Percentiles rank a stretch among this genome's conserved stretches.
phyloP scores from a whole-genome alignment of 108 stramenopile species.

The Epithemia pelagica region DNA sequence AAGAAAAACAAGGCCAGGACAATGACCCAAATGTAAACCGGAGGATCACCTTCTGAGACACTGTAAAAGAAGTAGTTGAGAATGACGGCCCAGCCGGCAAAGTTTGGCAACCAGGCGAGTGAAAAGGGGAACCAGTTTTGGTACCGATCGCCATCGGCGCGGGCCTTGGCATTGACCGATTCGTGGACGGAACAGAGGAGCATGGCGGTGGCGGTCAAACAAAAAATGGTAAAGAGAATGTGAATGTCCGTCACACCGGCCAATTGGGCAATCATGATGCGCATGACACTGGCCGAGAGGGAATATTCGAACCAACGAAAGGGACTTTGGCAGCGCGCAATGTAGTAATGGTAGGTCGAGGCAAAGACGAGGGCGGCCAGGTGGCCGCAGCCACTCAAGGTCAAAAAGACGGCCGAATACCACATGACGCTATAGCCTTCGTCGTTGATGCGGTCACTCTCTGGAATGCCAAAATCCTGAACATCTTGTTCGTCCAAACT shows the following conservation, averaged over 20 bases:
- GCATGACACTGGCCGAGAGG: slow-evolving; percentile 20
- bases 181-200: slow-evolving; percentile 5
- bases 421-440: slow-evolving; percentile 11
- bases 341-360: slow-evolving; percentile 11
- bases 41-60: neutral
- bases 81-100: slow-evolving; percentile 1
- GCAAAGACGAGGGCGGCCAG: slow-evolving; percentile 6
- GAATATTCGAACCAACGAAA: slow-evolving; percentile 32
- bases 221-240: slow-evolving; percentile 15
- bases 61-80: slow-evolving; percentile 4
- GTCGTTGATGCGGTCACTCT: neutral
- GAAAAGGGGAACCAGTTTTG: slow-evolving; percentile 1
- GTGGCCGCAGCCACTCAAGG: slow-evolving; percentile 17
- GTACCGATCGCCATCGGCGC: neutral
- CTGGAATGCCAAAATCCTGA: slow-evolving; percentile 2
- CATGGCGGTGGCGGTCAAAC: slow-evolving; percentile 6
- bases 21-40: slow-evolving; percentile 10
- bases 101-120: neutral
- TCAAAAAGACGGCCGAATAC: slow-evolving; percentile 15
- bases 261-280: slow-evolving; percentile 25
- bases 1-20: slow-evolving; percentile 10
- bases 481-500: neutral
- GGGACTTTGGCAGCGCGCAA: slow-evolving; percentile 19
- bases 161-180: slow-evolving; percentile 10
- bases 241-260: slow-evolving; percentile 28